Evolutionary conservation across 1,284 basidiomycete species (phyloP).

Genomic region (Pterulicium gracile): DNA sequence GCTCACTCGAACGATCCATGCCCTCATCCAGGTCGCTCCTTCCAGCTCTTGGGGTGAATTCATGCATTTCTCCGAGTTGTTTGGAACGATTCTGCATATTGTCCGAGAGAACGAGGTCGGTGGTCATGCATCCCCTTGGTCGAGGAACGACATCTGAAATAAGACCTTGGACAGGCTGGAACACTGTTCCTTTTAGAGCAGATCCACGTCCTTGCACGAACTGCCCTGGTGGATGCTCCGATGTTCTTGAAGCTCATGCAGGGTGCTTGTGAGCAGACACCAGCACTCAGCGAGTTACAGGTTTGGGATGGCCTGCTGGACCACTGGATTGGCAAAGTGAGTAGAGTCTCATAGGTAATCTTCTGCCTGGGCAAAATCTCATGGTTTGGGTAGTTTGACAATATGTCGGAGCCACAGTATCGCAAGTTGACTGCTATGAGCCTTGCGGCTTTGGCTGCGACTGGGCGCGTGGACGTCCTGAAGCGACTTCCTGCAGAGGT

Average conservation of each 20-base stretch:
- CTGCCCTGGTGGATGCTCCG: conserved; percentile 48
- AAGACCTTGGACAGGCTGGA: conserved; percentile 27
- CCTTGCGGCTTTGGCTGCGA: conserved; percentile 60
- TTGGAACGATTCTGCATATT: conserved; percentile 37
- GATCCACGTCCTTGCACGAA: conserved; percentile 59
- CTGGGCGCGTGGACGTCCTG: conserved; percentile 59
- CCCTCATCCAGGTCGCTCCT: conserved; percentile 53
- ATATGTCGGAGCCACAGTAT: conserved; percentile 69
- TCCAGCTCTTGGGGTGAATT: conserved; percentile 56
- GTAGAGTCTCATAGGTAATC: not conserved
- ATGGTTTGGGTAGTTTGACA: conserved; percentile 55
- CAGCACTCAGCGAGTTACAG: conserved; percentile 36
- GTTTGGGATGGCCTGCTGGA: conserved; percentile 60
- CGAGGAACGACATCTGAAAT: conserved; percentile 8
- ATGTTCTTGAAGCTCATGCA: conserved; percentile 60
- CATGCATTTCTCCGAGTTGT: conserved; percentile 61
- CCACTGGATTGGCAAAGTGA: conserved; percentile 71
- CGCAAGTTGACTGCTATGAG: conserved; percentile 69
- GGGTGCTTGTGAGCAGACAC: conserved; percentile 35
- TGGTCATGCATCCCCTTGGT: conserved; percentile 3
- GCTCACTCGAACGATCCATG: conserved; percentile 39
- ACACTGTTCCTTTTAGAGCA: conserved; percentile 51
- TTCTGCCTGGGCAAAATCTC: conserved; percentile 6
- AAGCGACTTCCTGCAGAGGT: conserved; percentile 60
- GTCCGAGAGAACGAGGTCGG: not conserved